Evolutionary conservation across 805 yeast species (phyloP), one percentile per base, ranked within the genome.

Genomic region (Debaryomyces castellii): DNA sequence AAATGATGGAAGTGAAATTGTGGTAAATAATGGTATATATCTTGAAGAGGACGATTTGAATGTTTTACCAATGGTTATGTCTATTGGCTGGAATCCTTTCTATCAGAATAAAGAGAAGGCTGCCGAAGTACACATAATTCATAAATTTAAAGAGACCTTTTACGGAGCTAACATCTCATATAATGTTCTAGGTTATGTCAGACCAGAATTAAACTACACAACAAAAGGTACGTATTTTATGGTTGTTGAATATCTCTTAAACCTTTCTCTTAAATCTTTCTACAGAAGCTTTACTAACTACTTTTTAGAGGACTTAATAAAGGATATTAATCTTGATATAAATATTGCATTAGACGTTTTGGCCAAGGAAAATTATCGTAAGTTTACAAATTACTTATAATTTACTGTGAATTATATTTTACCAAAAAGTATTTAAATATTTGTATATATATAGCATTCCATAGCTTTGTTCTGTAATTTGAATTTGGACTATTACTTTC

Each of bases 31-130:
- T 57, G 97, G 96, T 0, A 51, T 62, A 5, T 55, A 64, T 8
- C 66, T 90, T 39, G 24, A 46, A n/a, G 45, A 43, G 1, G 78
- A 75, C 34, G 67, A 76, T 2, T 73, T 74, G 41, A 66, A 67
- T 16, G 75, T 74, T 1, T 69, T 82, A 21, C 97, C 97, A 0
- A 89, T 90, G 84, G 99, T 94, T 7, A 85, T 92, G 88, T 88
- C 96, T 7, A 76, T 94, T 16, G 99, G 99, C 1, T 89, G 90
- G 87, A 94, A 94, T 60, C 98, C 99, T 32, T 92, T 85, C 62
- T 94, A 82, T 68, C 78, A 83, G 21, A 91, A 94, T 64, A 74
- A 80, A 41, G 78, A 78, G 54, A 89, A 88, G 66, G 83, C 96
- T 0, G 95, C 94, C 3, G 96, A 94, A 57, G 72, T 94, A 18